Conservation (phyloP, 352 stramenopile genomes). For the Saprolegnia diclina region DNA sequence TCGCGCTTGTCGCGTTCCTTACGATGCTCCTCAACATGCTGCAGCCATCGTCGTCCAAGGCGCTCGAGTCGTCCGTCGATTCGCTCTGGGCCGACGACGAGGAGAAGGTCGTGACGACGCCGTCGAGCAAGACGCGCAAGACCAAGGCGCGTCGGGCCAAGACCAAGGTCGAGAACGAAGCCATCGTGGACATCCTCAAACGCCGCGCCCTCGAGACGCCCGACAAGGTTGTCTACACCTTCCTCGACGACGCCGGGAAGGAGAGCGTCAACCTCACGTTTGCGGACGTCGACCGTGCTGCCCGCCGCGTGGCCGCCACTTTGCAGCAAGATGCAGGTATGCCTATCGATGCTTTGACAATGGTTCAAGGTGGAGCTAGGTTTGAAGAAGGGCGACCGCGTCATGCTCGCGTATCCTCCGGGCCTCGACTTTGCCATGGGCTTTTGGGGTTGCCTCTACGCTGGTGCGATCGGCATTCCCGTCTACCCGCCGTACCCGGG, state of each 20-base stretch:
- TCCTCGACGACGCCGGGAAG: slow-evolving; percentile 63
- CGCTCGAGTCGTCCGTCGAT: background rate
- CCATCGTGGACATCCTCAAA: slow-evolving; percentile 40
- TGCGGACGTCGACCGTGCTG: slow-evolving; percentile 54
- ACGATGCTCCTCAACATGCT: background rate
- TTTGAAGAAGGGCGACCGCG: slow-evolving; percentile 56
- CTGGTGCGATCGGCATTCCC: slow-evolving; percentile 59
- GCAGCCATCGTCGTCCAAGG: background rate
- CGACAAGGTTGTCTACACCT: slow-evolving; percentile 75
- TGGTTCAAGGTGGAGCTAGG: background rate
- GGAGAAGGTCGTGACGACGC: background rate
- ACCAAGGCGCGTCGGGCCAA: background rate
- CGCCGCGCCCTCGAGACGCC: slow-evolving; percentile 40
- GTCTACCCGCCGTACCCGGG: slow-evolving; percentile 73
- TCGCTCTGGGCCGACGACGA: background rate
- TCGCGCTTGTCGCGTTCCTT: background rate
- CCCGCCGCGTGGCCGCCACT: slow-evolving; percentile 52
- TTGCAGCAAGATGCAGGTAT: slow-evolving; percentile 41
- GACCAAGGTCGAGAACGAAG: background rate
- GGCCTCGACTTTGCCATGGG: slow-evolving; percentile 67
- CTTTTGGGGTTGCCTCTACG: slow-evolving; percentile 78
- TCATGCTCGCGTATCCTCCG: slow-evolving; percentile 72
- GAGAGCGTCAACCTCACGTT: slow-evolving; percentile 66
- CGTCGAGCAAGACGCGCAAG: background rate
- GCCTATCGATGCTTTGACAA: background rate